Evolutionary conservation across 768 basidiomycete genomes (phyloP), one percentile per base, ranked within the genome.

Genomic region (Chalciporus pseudorubinellus): DNA sequence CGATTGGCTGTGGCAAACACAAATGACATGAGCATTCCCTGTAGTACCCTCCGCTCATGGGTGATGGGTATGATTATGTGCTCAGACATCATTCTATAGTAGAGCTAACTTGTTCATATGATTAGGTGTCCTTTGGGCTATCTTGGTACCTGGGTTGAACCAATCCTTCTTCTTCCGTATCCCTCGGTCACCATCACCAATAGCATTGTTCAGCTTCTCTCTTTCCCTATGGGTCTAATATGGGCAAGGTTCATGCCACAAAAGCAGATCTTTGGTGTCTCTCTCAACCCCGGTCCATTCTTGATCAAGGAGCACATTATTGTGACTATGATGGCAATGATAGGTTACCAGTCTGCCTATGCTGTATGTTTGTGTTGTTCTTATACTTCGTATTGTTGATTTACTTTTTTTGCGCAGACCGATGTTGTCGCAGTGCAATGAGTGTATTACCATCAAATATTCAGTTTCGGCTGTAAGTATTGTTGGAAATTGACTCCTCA

Each of bases 131-230:
- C 48, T 73, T 16, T 85, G 80, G 79, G 76, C 83, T 0, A 74
- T 84, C 54, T 34, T 90, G 48, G 74, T 89, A 18, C 80, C 87
- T 1, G 84, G 87, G 40, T 74, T 89, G 68, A 89, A 89, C 65
- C 87, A 88, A 58, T 89, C 87, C 67, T 87, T 89, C 70, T 85
- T 77, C 67, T 80, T 88, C 62, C 78, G 86, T 88, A 81, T 61
- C 86, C 86, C 4, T 67, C 73, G 16, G 68, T 72, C 48, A 62
- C 47, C 11, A 50, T 77, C 57, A 62, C 61, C 56, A 67, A 67
- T 74, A 77, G 88, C 55, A 85, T 90, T 14, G 86, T 87, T 2
- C 87, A 89, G 60, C 75, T 92, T 13, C 68, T 92, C 21, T 78
- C 80, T 20, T 88, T 87, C 58, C 89, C 89, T 2, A 63, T 87